Evolutionary conservation across 179 eudicot genomes (phyloP).

Genomic region (Vitellaria paradoxa): DNA sequence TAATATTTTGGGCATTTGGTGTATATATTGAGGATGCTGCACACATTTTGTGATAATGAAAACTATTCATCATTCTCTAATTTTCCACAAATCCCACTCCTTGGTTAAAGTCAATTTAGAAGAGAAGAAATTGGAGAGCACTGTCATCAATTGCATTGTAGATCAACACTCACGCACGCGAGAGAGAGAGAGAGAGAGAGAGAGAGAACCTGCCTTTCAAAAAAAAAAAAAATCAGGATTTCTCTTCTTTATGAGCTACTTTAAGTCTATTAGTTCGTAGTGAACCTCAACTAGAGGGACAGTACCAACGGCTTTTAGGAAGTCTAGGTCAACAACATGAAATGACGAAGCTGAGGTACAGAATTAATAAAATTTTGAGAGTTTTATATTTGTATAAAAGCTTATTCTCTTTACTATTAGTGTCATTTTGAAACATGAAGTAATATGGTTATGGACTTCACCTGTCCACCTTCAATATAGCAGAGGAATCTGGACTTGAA

Average conservation of each 20-base stretch:
- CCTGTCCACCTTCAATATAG: slow-evolving; percentile 96
- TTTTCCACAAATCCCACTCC: no score
- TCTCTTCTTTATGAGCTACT: no score
- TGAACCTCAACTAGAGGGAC: no score
- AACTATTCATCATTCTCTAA: no score
- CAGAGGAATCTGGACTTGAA: slow-evolving; percentile 69
- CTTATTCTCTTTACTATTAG: not conserved
- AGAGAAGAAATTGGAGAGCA: not conserved
- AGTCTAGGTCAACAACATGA: not conserved
- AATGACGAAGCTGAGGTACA: no score
- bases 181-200: no score
- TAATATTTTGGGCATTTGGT: no score
- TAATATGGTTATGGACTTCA: slow-evolving; percentile 15
- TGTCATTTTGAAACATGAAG: not conserved
- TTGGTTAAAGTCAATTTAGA: no score
- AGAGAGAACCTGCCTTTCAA: not conserved
- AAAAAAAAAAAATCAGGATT: no score
- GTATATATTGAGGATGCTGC: no score
- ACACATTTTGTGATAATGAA: no score
- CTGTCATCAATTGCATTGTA: not conserved
- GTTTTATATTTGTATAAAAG: not conserved
- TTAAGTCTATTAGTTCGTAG: no score
- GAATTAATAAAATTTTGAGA: not conserved
- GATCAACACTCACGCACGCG: not conserved
- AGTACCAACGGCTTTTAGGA: not conserved